phyloP scores from a whole-genome alignment of 176 grass and related monocot genomes.

The Miscanthus lutarioriparius region DNA sequence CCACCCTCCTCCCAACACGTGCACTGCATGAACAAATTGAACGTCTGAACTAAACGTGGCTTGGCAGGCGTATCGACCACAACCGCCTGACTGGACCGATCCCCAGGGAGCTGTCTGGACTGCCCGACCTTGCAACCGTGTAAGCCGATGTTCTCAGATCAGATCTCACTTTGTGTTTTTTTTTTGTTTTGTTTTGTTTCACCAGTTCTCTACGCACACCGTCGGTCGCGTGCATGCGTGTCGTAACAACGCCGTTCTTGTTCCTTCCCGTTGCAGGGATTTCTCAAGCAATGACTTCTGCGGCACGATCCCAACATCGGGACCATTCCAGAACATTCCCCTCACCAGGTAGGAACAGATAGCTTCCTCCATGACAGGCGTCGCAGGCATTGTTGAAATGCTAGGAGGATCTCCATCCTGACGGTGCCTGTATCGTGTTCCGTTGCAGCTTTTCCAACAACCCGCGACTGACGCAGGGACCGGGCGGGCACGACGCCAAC shows the following conservation, averaged over 20 bases:
- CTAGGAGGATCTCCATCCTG: too few species aligned
- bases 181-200: too few species aligned
- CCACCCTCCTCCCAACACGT: neutral
- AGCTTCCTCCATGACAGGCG: neutral
- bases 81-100: slow-evolving; percentile 72
- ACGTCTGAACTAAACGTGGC: neutral
- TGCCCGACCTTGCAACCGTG: slow-evolving; percentile 41
- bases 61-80: slow-evolving; percentile 64
- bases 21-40: neutral
- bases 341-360: slow-evolving; percentile 31
- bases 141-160: slow-evolving; percentile 21
- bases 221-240: too few species aligned
- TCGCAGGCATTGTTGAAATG: too few species aligned
- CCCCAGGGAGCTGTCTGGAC: slow-evolving; percentile 57
- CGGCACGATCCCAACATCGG: slow-evolving; percentile 65
- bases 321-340: slow-evolving; percentile 52
- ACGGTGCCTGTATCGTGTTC: neutral
- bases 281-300: slow-evolving; percentile 77
- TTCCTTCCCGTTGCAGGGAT: slow-evolving; percentile 43
- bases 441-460: slow-evolving; percentile 70
- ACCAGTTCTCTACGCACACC: too few species aligned
- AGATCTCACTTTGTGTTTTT: too few species aligned
- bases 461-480: slow-evolving; percentile 56
- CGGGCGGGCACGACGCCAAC: slow-evolving; percentile 33
- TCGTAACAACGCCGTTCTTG: neutral